Conservation (phyloP, 495 filamentous ascomycete species). For the Thermochaetoides thermophila region DNA sequence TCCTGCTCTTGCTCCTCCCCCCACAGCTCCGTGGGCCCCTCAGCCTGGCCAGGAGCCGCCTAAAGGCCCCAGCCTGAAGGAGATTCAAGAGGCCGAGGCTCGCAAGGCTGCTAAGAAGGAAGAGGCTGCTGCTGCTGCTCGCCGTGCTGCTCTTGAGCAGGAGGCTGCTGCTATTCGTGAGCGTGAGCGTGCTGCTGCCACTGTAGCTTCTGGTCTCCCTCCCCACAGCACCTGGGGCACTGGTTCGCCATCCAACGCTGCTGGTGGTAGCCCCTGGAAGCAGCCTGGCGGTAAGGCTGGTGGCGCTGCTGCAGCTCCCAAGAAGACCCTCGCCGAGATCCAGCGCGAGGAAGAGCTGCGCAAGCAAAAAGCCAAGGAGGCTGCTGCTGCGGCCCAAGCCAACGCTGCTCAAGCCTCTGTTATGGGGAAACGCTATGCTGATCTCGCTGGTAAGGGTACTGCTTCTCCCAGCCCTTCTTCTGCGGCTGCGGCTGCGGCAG, state of each 20-base stretch:
- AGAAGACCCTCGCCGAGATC: constrained; percentile 91
- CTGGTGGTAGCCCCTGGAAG: constrained; percentile 43
- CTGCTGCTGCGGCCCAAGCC: constrained; percentile 25
- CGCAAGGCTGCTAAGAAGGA: constrained; percentile 85
- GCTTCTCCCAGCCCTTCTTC: constrained; percentile 7
- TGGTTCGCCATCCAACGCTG: constrained; percentile 41
- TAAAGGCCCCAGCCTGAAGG: constrained; percentile 85
- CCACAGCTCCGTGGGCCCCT: constrained; percentile 89
- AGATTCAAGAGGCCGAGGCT: constrained; percentile 93
- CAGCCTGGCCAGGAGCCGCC: constrained; percentile 53
- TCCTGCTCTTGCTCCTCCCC: constrained; percentile 33
- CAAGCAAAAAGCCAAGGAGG: constrained; percentile 57
- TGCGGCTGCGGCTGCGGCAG: constrained; percentile 2
- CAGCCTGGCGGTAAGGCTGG: constrained; percentile 34
- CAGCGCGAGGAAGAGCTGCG: constrained; percentile 91
- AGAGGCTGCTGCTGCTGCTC: constrained; percentile 64
- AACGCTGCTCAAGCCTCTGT: constrained; percentile 34
- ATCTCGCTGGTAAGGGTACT: constrained; percentile 67
- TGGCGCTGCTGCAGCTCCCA: constrained; percentile 30
- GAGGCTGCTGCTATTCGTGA: constrained; percentile 45
- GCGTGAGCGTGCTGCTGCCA: constrained; percentile 45
- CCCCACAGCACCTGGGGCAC: constrained; percentile 86
- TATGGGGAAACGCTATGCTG: constrained; percentile 78
- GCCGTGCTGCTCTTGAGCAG: constrained; percentile 60
- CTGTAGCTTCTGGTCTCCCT: constrained; percentile 60